Evolutionary conservation across 139 green algal genomes (phyloP), one percentile per base, ranked within the genome.

Genomic region (Chlamydomonas asymmetrica): DNA sequence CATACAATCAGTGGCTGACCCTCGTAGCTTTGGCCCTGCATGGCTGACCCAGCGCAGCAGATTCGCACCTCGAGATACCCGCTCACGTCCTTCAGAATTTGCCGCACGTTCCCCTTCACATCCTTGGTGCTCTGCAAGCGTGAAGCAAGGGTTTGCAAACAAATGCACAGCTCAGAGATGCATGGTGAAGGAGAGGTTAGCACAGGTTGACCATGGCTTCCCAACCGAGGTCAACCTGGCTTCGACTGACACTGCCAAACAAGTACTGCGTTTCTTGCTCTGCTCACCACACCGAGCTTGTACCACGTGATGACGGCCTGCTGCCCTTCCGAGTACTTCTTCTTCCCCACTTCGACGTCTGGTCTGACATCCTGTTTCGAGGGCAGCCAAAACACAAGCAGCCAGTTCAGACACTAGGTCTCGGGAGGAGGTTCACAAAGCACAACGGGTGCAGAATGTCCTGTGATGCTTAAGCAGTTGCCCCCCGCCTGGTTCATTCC

Each of bases 81-180:
- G 0, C 25, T 40, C 31, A 84, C 71, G 22, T 59, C 45, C 9
- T 80, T 66, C 3, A 84, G 56, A 25, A 84, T 73, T 0, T 68
- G 54, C 6, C 69, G 70, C 5, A 16, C 48, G 20, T 64, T 49
- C 0, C 66, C 66, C 37, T 75, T 75, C 22, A 81, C 43, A 22
- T 81, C 75, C 34, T 74, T 80, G 22, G 63, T 35, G 4, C 29
- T 48, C 73, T 79, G 63, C 50, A 32, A 38, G 57, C n/a, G n/a
- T n/a, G n/a, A n/a, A n/a, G n/a, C n/a, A n/a, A n/a, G n/a, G n/a
- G n/a, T n/a, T n/a, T n/a, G n/a, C n/a, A n/a, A n/a, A n/a, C n/a
- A n/a, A n/a, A n/a, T n/a, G n/a, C n/a, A n/a, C n/a, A n/a, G n/a
- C n/a, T n/a, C n/a, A n/a, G 29, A 29, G 6, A 8, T 10, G 6